A percentile compares a stretch with the other conserved stretches of the same genome.
These are phyloP conservation scores for Alternaria viburni DNA, from an alignment of 2,329 filamentous ascomycete species.

Conservation along the genomic window DNA sequence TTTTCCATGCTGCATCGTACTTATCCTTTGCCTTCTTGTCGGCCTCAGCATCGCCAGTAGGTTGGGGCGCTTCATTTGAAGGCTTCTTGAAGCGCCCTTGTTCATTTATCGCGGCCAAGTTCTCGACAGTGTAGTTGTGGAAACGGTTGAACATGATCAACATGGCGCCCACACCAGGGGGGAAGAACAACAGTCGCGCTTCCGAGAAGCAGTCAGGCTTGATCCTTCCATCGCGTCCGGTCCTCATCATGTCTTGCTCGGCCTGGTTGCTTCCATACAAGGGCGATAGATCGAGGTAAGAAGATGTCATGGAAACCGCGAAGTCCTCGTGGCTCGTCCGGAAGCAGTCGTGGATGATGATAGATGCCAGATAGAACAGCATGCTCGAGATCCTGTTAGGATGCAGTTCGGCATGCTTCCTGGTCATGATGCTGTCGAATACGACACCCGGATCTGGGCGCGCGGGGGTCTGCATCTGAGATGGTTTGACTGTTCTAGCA, in stretches of 20 bases:
- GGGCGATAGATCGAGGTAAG: conserved; percentile 75
- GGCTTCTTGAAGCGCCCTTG: conserved; percentile 77
- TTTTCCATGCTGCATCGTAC: conserved; percentile 43
- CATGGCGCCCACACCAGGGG: conserved; percentile 70
- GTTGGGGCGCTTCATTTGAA: conserved; percentile 29
- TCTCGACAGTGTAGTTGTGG: conserved; percentile 84
- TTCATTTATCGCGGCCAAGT: conserved; percentile 86
- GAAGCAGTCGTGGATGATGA: conserved; percentile 69
- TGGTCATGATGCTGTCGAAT: conserved; percentile 71
- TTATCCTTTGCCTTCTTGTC: conserved; percentile 22
- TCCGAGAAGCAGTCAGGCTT: conserved; percentile 75
- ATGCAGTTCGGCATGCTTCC: conserved; percentile 67
- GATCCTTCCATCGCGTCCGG: conserved; percentile 69
- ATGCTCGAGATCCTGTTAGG: conserved; percentile 76
- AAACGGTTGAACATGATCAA: conserved; percentile 75
- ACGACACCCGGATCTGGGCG: conserved; percentile 70
- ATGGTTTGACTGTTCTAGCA: conserved; percentile 68
- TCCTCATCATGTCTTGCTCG: conserved; percentile 70
- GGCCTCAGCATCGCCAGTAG: conserved; percentile 52
- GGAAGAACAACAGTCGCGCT: conserved; percentile 68
- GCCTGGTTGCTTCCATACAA: conserved; percentile 74
- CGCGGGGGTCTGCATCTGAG: conserved; percentile 62
- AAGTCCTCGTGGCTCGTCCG: conserved; percentile 68
- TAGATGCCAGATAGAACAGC: conserved; percentile 76
- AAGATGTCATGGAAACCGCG: conserved; percentile 71